A percentile compares a stretch with the other conserved stretches of the same genome.
phyloP scores from a whole-genome alignment of 2,329 filamentous ascomycete genomes.

The Trichoderma sp. region DNA sequence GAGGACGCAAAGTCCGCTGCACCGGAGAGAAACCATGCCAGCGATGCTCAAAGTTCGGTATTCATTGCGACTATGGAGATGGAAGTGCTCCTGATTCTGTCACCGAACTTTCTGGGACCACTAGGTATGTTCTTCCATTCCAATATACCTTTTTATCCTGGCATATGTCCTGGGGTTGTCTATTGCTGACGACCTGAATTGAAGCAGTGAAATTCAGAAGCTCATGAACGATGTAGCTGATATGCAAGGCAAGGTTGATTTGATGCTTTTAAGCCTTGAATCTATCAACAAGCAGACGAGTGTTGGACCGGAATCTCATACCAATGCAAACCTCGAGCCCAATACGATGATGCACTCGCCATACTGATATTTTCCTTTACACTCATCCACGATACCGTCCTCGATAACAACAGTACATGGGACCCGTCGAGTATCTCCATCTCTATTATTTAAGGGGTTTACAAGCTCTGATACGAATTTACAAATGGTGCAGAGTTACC shows the following conservation, averaged over 20 bases:
- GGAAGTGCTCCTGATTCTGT: not conserved
- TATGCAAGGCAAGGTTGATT: not conserved
- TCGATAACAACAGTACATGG: not conserved
- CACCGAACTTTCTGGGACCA: not conserved
- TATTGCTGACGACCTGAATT: not conserved
- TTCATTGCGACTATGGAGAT: not conserved
- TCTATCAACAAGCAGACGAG: not conserved
- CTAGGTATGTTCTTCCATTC: not conserved
- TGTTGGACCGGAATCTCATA: not conserved
- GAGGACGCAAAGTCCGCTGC: not conserved
- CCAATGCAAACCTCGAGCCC: not conserved
- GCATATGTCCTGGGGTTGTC: not conserved
- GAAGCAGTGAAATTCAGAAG: not conserved
- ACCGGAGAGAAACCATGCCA: not conserved
- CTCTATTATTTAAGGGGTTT: not conserved
- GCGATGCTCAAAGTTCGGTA: not conserved
- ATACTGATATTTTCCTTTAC: not conserved
- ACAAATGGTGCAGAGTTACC: not conserved
- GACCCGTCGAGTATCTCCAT: not conserved
- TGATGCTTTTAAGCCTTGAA: not conserved
- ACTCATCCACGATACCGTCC: not conserved
- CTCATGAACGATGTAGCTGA: not conserved
- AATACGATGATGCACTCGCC: not conserved
- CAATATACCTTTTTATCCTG: not conserved
- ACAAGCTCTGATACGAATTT: not conserved